phyloP scores from a whole-genome alignment of 768 basidiomycete species.

The Mycena albidolilacea region DNA sequence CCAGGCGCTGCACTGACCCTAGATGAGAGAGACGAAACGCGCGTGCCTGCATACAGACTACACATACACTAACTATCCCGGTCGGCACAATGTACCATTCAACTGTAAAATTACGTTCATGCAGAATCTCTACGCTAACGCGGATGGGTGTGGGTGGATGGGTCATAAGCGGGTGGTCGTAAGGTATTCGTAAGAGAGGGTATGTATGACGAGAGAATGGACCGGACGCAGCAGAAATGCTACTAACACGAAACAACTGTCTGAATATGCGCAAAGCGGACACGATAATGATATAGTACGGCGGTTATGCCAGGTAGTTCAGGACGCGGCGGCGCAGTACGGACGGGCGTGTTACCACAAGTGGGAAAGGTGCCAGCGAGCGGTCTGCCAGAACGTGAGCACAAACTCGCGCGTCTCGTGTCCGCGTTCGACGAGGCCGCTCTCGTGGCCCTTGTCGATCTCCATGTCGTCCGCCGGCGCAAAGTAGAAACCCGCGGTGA shows the following conservation, averaged over 20 bases:
- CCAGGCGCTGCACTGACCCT: conserved; percentile 56
- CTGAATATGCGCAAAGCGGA: conserved; percentile 13
- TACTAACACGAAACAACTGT: conserved; percentile 17
- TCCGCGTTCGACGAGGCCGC: conserved; percentile 3
- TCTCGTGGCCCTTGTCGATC: conserved; percentile 47
- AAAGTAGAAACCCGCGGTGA: conserved; percentile 93
- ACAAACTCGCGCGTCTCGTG: conserved; percentile 51
- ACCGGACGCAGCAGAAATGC: not conserved
- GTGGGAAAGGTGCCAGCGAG: conserved; percentile 54
- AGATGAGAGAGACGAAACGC: not conserved
- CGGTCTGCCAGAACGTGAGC: conserved; percentile 55
- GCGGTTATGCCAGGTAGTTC: not conserved
- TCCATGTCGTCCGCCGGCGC: conserved; percentile 68
- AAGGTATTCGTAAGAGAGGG: conserved; percentile 28
- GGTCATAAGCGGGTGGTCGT: conserved; percentile 33
- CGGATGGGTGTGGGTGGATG: conserved; percentile 1
- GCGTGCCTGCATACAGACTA: not conserved
- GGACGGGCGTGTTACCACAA: conserved; percentile 31
- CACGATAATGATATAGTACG: conserved; percentile 37
- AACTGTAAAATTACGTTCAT: conserved; percentile 28
- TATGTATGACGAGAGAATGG: conserved; percentile 1
- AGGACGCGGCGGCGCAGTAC: not conserved
- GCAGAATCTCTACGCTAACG: conserved; percentile 31
- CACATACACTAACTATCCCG: not conserved
- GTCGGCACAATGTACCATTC: conserved; percentile 12